Base-by-base conservation (phyloP, 139 green algal species). In the Dunaliella primolecta region DNA sequence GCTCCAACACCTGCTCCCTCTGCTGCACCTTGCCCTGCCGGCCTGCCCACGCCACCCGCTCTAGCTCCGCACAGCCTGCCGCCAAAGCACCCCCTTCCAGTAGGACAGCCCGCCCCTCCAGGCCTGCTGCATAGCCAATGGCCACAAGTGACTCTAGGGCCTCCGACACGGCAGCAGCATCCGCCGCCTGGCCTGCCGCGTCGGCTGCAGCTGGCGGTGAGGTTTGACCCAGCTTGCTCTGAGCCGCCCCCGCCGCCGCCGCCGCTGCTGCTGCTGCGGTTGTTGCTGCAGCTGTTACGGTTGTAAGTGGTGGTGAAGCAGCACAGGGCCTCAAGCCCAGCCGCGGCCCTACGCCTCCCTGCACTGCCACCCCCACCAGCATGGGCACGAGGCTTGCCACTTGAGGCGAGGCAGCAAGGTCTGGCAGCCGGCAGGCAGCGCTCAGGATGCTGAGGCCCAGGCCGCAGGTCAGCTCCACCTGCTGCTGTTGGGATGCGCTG, bases 381-480 rank as follows among this genome's bases (percentile, higher is more conserved):
- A 91, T 57, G 24, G 91, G 91, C 15, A 89, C 33, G 35, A 89
- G 74, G 23, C 89, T 82, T 1, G 88, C n/a, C 23, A 92, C 23
- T 0, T 91, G 90, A 0, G 64, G 36, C 0, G 76, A 64, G 0
- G 24, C 56, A 11, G 91, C 89, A 24, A 95, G 46, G 3, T 94
- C 85, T 0, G 87, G 83, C 85, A 95, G 77, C 21, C 89, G 84
- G 32, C 83, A 90, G 56, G 85, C 87, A 15, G 85, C 76, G 31
- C 87, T 78, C 34, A 94, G 85, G n/a, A 95, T 84, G 0, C 88
- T 86, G 34, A 95, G 85, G 0, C 79, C 90, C 64, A 95, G 87
- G n/a, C 70, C 80, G 33, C 25, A 70, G 36, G 20, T n/a, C 56
- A 56, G 75, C 75, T 55, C 27, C 24, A 27, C 75, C 75, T 46